Base-by-base conservation (phyloP, 2,329 filamentous ascomycete species). In the Exophiala spinifera region DNA sequence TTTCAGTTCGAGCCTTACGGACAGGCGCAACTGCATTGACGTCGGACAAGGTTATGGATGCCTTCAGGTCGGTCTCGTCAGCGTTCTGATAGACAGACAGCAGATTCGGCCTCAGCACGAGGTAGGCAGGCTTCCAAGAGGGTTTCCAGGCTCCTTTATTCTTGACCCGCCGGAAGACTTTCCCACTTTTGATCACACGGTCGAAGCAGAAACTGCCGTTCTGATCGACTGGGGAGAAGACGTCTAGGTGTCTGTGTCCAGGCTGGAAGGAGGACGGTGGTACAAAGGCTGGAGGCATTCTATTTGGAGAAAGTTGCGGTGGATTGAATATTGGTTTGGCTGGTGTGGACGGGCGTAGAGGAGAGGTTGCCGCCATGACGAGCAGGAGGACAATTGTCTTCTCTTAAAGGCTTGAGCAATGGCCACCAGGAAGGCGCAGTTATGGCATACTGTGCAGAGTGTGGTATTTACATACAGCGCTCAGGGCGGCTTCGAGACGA, bases 121-220 rank as follows among this genome's bases (percentile, higher is more conserved):
- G 79, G 72, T 88, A 94, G 58, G 91, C 84, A 4, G 86, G 79
- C 74, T 95, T 95, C 94, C 94, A 99, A 59, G 88, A 85, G 84
- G 96, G 72, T 57, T 68, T 67, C 61, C 75, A 76, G 49, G 70
- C 71, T 67, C 73, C 55, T 56, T 92, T 97, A 77, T 92, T 96
- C 65, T 91, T 87, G 15, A 91, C 95, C 63, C 92, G 84, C 73
- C 95, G 95, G 67, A 88, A 82, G 36, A 96, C 85, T 63, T 87
- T 87, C 55, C 92, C 91, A 53, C 87, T 85, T 75, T 95, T 97
- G 70, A 97, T 81, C 51, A 97, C 89, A 47, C 91, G 86, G 71
- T 99, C 94, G 67, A 95, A 95, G 67, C 94, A 91, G 70, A 96
- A 99, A 71, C 90, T 94, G 59, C 94, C 94, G 71, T 95, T 91